phyloP scores from a whole-genome alignment of 2,329 filamentous ascomycete genomes.

The Hirsutella rhossiliensis region DNA sequence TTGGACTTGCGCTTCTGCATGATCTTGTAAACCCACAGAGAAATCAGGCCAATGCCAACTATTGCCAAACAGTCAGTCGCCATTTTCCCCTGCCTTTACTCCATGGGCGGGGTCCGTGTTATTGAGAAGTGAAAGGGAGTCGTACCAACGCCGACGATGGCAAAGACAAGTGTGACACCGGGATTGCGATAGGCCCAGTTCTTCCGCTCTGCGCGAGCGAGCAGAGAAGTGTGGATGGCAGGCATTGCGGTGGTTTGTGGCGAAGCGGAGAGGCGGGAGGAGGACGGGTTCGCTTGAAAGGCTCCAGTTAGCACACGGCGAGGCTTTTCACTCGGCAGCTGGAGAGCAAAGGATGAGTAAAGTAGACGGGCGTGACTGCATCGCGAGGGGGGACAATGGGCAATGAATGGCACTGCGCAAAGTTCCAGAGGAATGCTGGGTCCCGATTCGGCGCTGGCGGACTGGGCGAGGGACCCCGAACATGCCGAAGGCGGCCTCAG shows the following conservation, averaged over 20 bases:
- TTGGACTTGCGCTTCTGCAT: conserved; percentile 19
- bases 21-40: conserved; percentile 19
- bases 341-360: neutral
- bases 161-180: conserved; percentile 31
- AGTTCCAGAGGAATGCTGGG: neutral
- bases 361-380: neutral
- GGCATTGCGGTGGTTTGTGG: conserved; percentile 24
- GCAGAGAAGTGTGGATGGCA: conserved; percentile 21
- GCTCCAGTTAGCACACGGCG: neutral
- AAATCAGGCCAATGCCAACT: conserved; percentile 21
- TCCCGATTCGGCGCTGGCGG: neutral
- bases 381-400: neutral
- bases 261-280: conserved; percentile 6
- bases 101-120: too few species aligned
- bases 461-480: neutral
- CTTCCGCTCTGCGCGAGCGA: conserved; percentile 27
- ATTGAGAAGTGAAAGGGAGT: neutral
- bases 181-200: conserved; percentile 26
- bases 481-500: neutral
- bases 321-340: neutral
- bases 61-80: neutral
- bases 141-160: conserved; percentile 28
- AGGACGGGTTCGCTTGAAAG: neutral
- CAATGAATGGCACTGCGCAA: neutral
- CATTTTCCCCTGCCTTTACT: neutral